phyloP scores from a whole-genome alignment of 2,329 filamentous ascomycete genomes.

The Cryphonectria radicalis region DNA sequence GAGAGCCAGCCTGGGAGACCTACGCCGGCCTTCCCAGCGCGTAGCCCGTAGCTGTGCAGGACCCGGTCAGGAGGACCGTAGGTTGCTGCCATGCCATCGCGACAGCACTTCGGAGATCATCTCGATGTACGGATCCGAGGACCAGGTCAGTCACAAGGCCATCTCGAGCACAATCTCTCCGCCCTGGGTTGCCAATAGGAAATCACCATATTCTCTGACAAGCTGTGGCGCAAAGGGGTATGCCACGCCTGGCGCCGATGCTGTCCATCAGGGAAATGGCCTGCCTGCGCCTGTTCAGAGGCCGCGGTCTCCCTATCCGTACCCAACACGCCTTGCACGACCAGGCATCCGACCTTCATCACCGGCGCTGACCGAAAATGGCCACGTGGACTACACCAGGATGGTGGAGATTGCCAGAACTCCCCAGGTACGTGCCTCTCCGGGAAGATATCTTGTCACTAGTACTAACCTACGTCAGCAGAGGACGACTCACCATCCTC shows the following conservation, averaged over 20 bases:
- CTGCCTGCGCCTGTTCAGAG: slow-evolving; percentile 35
- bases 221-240: slow-evolving; percentile 47
- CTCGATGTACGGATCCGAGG: slow-evolving; percentile 59
- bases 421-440: slow-evolving; percentile 47
- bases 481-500: slow-evolving; percentile 50
- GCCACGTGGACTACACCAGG: slow-evolving; percentile 52
- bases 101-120: slow-evolving; percentile 60
- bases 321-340: slow-evolving; percentile 60
- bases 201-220: slow-evolving; percentile 60
- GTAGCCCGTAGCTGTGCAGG: slow-evolving; percentile 40
- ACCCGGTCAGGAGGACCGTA: slow-evolving; percentile 46
- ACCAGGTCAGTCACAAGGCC: slow-evolving; percentile 44
- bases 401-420: slow-evolving; percentile 55
- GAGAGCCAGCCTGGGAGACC: slow-evolving; percentile 39
- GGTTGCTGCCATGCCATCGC: slow-evolving; percentile 52
- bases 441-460: not conserved
- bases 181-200: slow-evolving; percentile 47
- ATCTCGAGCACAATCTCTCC: slow-evolving; percentile 48
- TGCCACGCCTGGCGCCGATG: slow-evolving; percentile 13
- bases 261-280: slow-evolving; percentile 40
- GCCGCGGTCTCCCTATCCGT: slow-evolving; percentile 63
- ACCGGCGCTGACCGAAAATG: slow-evolving; percentile 53
- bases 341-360: slow-evolving; percentile 56
- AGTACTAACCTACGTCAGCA: slow-evolving; percentile 36
- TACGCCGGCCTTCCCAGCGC: slow-evolving; percentile 35